Base-by-base conservation (phyloP, 768 basidiomycete genomes). In the Lentinula edodes region DNA sequence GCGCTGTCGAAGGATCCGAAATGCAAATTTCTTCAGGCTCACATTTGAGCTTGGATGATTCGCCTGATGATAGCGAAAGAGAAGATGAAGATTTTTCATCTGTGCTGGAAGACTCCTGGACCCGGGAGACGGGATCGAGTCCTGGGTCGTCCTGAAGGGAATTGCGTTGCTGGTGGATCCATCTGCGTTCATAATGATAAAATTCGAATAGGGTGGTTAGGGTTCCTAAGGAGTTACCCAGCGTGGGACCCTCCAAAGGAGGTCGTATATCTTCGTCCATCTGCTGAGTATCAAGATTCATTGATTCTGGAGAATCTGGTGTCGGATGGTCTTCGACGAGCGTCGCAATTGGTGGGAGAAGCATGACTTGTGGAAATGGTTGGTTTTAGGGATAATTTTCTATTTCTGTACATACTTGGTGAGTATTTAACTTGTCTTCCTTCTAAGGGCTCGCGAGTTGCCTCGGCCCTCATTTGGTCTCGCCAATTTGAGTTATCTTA, bases 101-200 rank as follows among this genome's bases (percentile, higher is more conserved):
- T 34, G 12, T 13, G 35, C 16, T n/a, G 16, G 23, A 42, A 32
- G 23, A 15, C 39, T 20, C 28, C 13, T 32, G 18, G 34, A n/a
- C 58, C 63, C 48, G 38, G 45, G 52, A 28, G 45, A 51, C 58
- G 68, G 65, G 54, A n/a, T 58, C 41, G 28, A 66, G 62, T 54
- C 68, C 71, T 58, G 62, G 76, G 65, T 80, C 77, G 68, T 80
- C 75, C 71, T 86, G 83, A 65, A 89, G 80, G 54, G 78, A 75
- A 16, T 82, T 83, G 43, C 86, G 84, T 52, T 85, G 85, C 60
- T 84, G 84, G 64, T 85, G 83, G 6, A 89, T 81, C 87, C 88
- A 90, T 75, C 81, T 83, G 42, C 84, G 84, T 72, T 89, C 86
- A 64, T 84, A 81, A 68, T 87, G 83, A 70, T 90, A 90, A 66